Percentiles rank a stretch among this genome's conserved stretches.
Evolutionary conservation across 352 stramenopile genomes (phyloP).

Genomic region (Halophytophthora batemanensis): DNA sequence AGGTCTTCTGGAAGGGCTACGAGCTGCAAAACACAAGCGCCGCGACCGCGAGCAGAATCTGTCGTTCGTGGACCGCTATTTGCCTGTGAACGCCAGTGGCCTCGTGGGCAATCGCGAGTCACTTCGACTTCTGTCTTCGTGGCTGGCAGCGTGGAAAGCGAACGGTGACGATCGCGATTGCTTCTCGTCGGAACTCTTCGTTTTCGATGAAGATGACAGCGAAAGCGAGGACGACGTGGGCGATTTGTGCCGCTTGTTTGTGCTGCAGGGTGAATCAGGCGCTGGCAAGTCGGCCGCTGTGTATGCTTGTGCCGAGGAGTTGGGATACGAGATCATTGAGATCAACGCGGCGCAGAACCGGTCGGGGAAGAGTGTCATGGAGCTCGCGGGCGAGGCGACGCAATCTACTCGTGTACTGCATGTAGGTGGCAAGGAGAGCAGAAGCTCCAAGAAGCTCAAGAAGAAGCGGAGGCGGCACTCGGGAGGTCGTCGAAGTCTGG

Average conservation of each 20-base stretch:
- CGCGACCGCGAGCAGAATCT: constrained; percentile 50
- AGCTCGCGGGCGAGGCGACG: constrained; percentile 80
- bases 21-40: constrained; percentile 42
- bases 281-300: constrained; percentile 77
- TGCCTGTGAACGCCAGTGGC: constrained; percentile 47
- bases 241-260: constrained; percentile 64
- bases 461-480: constrained; percentile 35
- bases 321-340: constrained; percentile 83
- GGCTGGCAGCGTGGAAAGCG: constrained; percentile 74
- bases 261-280: constrained; percentile 69
- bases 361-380: constrained; percentile 61
- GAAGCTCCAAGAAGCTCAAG: constrained; percentile 46
- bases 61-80: constrained; percentile 64
- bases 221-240: constrained; percentile 54
- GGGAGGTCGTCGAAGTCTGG: constrained; percentile 35
- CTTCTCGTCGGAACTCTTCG: constrained; percentile 64
- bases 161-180: constrained; percentile 44
- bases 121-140: constrained; percentile 62
- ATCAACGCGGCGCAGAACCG: constrained; percentile 81
- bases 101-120: constrained; percentile 69
- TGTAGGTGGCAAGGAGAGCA: constrained; percentile 31
- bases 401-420: constrained; percentile 79
- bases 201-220: constrained; percentile 57
- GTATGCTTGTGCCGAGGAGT: constrained; percentile 74
- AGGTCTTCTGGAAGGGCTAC: constrained; percentile 44